Base-by-base conservation (phyloP, 306 rosid species). In the Rosa chinensis region DNA sequence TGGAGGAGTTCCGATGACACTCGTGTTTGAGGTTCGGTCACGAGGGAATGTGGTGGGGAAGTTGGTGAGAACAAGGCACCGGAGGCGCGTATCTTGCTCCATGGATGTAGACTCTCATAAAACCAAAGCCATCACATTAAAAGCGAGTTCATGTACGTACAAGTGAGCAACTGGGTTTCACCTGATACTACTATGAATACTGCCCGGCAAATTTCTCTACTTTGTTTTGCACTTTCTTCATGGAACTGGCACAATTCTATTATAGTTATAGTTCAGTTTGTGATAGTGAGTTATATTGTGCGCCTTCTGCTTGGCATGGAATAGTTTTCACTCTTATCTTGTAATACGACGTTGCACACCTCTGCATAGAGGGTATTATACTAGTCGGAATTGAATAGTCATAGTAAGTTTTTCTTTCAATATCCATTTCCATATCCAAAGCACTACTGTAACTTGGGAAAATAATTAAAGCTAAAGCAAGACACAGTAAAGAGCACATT, bases 21-120 rank as follows among this genome's bases (percentile, higher is more conserved):
- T 94, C 72, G 78, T 84, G 69, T 91, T 92, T 67, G 93, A 92
- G 50, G 82, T 94, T 18, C 83, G 73, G 58, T 88, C 95, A 0
- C 74, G 56, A 68, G 97, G 93, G 20, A 74, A 81, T 80, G 90
- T 91, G 53, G 90, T 91, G 23, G 93, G 97, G 79, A 85, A 86
- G 92, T 74, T 94, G 83, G 98, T 92, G 75, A 91, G 71, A 64
- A 82, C 95, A 28, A 91, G 72, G 75, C 95, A 92, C 73, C 74
- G 67, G 28, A 83, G 70, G 55, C 92, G 5, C 47, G 70, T 89
- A 6, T 78, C 90, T 37, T 91, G 97, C 70, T 85, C 89, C 11
- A 70, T 91, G 32, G 77, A 55, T 47, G 23, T 92, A 44, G 82
- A 84, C 80, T 79, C 92, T 9, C 88, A 59, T 42, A 86, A 62